Base-by-base conservation (phyloP, 2,329 filamentous ascomycete genomes). In the Pestalotiopsis sp. region DNA sequence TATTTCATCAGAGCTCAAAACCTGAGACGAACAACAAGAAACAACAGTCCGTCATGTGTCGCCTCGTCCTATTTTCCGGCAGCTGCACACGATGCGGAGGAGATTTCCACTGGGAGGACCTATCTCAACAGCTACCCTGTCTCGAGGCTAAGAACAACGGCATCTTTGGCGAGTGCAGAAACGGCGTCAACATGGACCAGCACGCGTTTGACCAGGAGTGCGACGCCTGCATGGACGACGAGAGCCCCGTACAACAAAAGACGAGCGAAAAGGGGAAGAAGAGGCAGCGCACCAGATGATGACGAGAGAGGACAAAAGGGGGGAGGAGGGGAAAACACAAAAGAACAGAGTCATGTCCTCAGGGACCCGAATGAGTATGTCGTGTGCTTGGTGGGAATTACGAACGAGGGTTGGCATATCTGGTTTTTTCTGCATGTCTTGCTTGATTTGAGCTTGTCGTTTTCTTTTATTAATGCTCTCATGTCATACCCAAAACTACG, bases 151-250 rank as follows among this genome's bases (percentile, higher is more conserved):
- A 86, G 72, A 86, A 86, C 75, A 79, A 78, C 25, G 83, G 81
- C 62, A 72, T 71, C 12, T 85, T 86, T 66, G 84, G 84, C 56
- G 75, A 80, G 61, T 86, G 84, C 74, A 71, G 74, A 52, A 73
- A 75, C 27, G 84, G 84, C 39, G 77, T 83, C 38, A 73, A 78
- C 52, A 71, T 78, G 49, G 83, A 85, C 70, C 76, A 84, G 68
- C 84, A 85, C 74, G 70, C 70, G 2, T 85, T 84, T 69, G 83
- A 85, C 71, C 83, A 85, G 69, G 84, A 86, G 72, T 86, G 84
- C 74, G 79, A 83, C 61, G 70, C 75, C 14, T 86, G 84, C 68
- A 71, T 77, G 60, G 80, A 81, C 57, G 80, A 81, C 49, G 80
- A 82, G 61, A 81, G 85, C 61, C 82, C 82, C 66, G 72, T 82